A percentile compares a stretch with the other conserved stretches of the same genome.
Evolutionary conservation across 441 rosid species (phyloP).

Genomic region (Populus hybrid): DNA sequence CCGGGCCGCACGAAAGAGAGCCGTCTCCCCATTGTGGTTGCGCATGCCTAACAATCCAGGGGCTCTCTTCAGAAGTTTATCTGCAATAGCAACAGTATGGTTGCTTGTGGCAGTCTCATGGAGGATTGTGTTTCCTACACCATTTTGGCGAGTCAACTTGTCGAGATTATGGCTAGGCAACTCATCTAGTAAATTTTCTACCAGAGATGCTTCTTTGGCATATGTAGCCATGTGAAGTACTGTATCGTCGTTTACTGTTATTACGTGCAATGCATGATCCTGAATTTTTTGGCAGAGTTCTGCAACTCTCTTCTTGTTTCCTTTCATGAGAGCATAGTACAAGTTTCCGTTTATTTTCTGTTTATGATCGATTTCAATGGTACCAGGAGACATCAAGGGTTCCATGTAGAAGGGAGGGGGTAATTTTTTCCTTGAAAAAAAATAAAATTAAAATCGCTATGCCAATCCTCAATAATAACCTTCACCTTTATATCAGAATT

Average conservation of each 20-base stretch:
- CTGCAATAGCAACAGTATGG: too few relatives aligned
- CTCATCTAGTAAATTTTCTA: neutral
- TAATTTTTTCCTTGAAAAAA: too few relatives aligned
- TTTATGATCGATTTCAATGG: neutral
- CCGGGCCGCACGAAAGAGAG: too few relatives aligned
- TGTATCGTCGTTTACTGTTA: conserved; percentile 19
- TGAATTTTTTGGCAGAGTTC: conserved; percentile 14
- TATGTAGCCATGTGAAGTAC: conserved; percentile 24
- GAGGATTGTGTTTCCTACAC: too few relatives aligned
- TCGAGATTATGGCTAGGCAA: too few relatives aligned
- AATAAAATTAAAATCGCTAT: neutral
- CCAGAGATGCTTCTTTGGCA: neutral
- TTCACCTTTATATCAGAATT: neutral
- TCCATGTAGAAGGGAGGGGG: too few relatives aligned
- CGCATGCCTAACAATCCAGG: too few relatives aligned
- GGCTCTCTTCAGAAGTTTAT: too few relatives aligned
- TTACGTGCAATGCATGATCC: conserved; percentile 19
- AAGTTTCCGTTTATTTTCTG: conserved; percentile 9
- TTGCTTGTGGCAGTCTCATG: too few relatives aligned
- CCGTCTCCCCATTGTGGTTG: too few relatives aligned
- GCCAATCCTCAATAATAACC: neutral
- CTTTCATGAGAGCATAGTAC: conserved; percentile 14
- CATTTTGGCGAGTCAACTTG: too few relatives aligned
- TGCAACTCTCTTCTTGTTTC: conserved; percentile 9
- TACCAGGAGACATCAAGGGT: too few relatives aligned